Conservation (phyloP, 1,139 yeast species). For the Sugiyamaella japonica region DNA sequence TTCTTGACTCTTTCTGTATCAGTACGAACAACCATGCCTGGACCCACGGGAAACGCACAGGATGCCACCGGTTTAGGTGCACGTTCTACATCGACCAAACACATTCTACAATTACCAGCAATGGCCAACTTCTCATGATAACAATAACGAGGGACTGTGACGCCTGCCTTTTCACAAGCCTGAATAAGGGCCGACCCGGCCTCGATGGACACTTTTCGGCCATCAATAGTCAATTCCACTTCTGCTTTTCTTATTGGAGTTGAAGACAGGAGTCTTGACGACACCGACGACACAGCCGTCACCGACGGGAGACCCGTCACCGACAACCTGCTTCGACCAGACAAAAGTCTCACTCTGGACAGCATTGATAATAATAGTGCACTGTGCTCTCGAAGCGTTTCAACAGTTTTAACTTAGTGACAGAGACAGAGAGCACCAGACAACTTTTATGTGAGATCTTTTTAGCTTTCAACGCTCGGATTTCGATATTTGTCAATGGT, state of each 20-base stretch:
- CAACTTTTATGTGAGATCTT: conserved; percentile 11
- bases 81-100: conserved; percentile 85
- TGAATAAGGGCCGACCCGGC: conserved; percentile 88
- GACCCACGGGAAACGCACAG: conserved; percentile 87
- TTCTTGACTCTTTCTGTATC: conserved; percentile 76
- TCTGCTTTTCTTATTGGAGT: conserved; percentile 39
- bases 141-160: conserved; percentile 83
- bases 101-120: conserved; percentile 97
- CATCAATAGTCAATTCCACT: conserved; percentile 76
- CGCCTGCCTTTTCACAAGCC: conserved; percentile 92
- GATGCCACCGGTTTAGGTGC: conserved; percentile 91
- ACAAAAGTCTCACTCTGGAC: conserved; percentile 12
- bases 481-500: conserved; percentile 14
- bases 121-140: conserved; percentile 88
- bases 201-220: conserved; percentile 72
- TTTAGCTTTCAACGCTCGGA: neutral
- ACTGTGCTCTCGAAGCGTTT: neutral
- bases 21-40: conserved; percentile 86
- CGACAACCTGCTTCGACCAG: conserved; percentile 2
- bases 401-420: no score
- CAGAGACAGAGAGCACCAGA: no score
- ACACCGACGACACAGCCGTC: no score
- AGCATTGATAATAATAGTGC: neutral
- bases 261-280: conserved; percentile 7
- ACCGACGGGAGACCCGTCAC: neutral